These are phyloP conservation scores for Aspergillus neoniger DNA, from an alignment of 2,329 filamentous ascomycete genomes.

Conservation along the genomic window DNA sequence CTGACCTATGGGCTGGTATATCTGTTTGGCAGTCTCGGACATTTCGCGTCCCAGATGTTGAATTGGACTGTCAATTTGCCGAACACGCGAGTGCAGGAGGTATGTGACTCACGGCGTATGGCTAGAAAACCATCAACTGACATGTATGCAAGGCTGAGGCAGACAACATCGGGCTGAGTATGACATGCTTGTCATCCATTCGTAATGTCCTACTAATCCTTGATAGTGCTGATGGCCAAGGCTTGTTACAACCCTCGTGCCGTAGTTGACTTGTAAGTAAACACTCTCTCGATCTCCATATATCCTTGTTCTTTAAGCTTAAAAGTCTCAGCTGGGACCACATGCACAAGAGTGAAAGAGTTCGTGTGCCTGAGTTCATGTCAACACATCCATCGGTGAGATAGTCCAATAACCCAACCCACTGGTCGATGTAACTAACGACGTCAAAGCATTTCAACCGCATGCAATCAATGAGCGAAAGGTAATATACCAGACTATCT, in stretches of 20 bases:
- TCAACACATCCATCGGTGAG: constrained; percentile 60
- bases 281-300: background rate
- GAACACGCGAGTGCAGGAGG: constrained; percentile 60
- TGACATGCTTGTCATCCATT: constrained; percentile 4
- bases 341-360: constrained; percentile 52
- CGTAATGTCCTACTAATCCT: constrained; percentile 17
- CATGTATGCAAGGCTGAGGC: constrained; percentile 52
- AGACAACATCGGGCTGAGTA: constrained; percentile 61
- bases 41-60: constrained; percentile 30
- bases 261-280: constrained; percentile 52
- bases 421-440: constrained; percentile 7
- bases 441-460: constrained; percentile 41
- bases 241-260: constrained; percentile 61
- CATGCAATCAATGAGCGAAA: constrained; percentile 56
- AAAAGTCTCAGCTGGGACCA: constrained; percentile 46
- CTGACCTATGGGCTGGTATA: constrained; percentile 33
- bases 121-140: constrained; percentile 9
- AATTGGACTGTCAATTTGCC: constrained; percentile 54
- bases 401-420: too few species aligned
- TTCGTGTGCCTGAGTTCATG: constrained; percentile 52
- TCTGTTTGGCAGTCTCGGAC: constrained; percentile 45
- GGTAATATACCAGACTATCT: constrained; percentile 33
- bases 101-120: constrained; percentile 21
- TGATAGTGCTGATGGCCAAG: constrained; percentile 61
- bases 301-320: background rate